Conservation (phyloP, 768 basidiomycete species). For the Leucocoprinus birnbaumii region DNA sequence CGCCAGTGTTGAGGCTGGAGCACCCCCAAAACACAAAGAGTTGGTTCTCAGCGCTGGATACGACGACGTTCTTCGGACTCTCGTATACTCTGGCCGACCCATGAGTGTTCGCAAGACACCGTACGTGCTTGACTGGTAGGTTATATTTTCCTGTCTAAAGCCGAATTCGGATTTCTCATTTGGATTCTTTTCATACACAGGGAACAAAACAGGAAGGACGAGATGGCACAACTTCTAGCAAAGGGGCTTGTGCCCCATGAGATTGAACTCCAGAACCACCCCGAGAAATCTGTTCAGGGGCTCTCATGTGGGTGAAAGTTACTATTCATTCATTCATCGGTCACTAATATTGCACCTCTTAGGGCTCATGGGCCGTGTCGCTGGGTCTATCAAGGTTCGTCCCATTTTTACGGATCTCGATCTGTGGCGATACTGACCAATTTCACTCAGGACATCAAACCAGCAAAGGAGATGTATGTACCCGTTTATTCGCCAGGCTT, state of each 20-base stretch:
- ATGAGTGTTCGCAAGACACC: slow-evolving; percentile 79
- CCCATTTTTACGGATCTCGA: slow-evolving; percentile 28
- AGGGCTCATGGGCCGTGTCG: slow-evolving; percentile 83
- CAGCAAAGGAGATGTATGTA: slow-evolving; percentile 82
- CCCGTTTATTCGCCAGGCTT: slow-evolving; percentile 2
- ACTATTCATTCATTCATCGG: not conserved
- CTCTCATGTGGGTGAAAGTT: slow-evolving; percentile 49
- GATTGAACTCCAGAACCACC: slow-evolving; percentile 64
- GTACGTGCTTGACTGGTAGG: slow-evolving; percentile 73
- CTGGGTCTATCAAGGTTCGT: slow-evolving; percentile 53
- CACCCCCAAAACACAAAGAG: slow-evolving; percentile 72
- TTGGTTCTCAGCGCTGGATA: slow-evolving; percentile 66
- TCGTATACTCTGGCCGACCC: slow-evolving; percentile 78
- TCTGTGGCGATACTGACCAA: slow-evolving; percentile 66
- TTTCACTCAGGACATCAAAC: slow-evolving; percentile 61
- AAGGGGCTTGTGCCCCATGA: slow-evolving; percentile 77
- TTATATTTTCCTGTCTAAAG: slow-evolving; percentile 1
- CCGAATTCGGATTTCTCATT: not conserved
- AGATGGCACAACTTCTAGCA: slow-evolving; percentile 55
- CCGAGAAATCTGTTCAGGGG: slow-evolving; percentile 61
- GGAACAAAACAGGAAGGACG: slow-evolving; percentile 59
- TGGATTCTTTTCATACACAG: slow-evolving; percentile 23
- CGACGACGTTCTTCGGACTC: slow-evolving; percentile 68
- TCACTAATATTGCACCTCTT: not conserved
- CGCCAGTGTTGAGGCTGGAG: slow-evolving; percentile 77